Evolutionary conservation across 305 asterid species (phyloP), one percentile per base, ranked within the genome.

Genomic region (Solanum hybrid): DNA sequence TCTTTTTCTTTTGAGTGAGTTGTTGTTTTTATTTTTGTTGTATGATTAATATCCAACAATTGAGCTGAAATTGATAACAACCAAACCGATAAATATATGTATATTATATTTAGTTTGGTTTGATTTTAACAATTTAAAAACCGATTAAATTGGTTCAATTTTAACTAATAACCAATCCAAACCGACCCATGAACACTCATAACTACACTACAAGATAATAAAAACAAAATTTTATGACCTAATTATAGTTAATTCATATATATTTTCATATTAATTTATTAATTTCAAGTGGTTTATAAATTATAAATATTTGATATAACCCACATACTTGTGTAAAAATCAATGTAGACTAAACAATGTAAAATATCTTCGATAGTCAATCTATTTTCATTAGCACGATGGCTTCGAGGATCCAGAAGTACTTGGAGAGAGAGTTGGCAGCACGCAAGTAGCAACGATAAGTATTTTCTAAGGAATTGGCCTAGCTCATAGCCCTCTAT

Each of bases 161-260:
- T 57, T 57, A 17, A 57, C 2, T 0, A 17, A 65, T 65, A 22
- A 22, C 0, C 29, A 2, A 65, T 8, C 2, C 6, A 22, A 65
- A 22, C 0, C 13, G 1, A 0, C 0, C 1, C 6, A 3, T 65
- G 13, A 65, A 65, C 3, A 65, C 5, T 0, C 2, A n/a, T 65
- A 65, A 9, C 6, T 2, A 61, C 24, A 61, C 57, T 41, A 41
- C 57, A 41, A 41, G 57, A 41, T 41, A 12, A 41, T 41, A 11
- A 41, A 41, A 41, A 51, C 17, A 51, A 45, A 15, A 51, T 51
- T 51, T 51, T 15, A 51, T 15, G 22, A 68, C 75, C 5, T 9
- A 68, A 10, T 57, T 68, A 68, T 65, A 10, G 27, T n/a, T 65
- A 65, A 65, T 10, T 65, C 11, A 65, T 65, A 22, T 22, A 65